Evolutionary conservation across 768 basidiomycete genomes (phyloP), one percentile per base, ranked within the genome.

Genomic region (Auriscalpium vulgare): DNA sequence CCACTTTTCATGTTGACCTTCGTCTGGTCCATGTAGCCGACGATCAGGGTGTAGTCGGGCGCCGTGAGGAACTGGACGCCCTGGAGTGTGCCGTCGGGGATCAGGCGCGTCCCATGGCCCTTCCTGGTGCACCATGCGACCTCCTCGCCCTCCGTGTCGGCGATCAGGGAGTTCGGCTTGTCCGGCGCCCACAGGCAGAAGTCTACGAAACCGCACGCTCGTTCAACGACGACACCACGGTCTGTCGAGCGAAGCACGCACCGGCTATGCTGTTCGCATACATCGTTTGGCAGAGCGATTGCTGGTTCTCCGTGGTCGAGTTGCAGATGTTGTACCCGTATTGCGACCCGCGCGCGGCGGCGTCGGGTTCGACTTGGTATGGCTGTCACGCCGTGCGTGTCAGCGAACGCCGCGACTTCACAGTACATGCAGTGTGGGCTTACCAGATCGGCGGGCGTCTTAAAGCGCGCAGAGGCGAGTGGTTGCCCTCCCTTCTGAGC

Each of bases 121-220:
- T 76, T 75, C 66, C 85, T 81, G n/a, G 83, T 81, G 71, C 88
- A 93, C 78, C 81, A 93, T 1, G 88, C 82, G 10, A 92, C 85
- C 63, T 81, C 83, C 65, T 81, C 73, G 44, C 78, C 83, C 66
- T 93, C 91, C 2, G 78, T 78, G 57, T 86, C 76, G 37, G 77
- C 84, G 46, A 92, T 83, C 16, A 71, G 68, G 13, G 77, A 73
- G 66, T 80, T 73, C 4, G 78, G 72, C n/a, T 69, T 68, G 1
- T 74, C 61, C 0, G 84, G 79, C 35, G 75, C 83, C 82, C 83
- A 88, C 0, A 88, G 62, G 60, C 87, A 88, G 68, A 85, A 88
- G 63, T 88, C 87, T 88, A 35, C 29, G 29, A 5, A 21, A 29
- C 23, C 23, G 23, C 29, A 29, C 29, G 29, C 29, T 29, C 29